These are phyloP conservation scores for Cladosporium sp. DNA, from an alignment of 2,329 filamentous ascomycete species.

Conservation along the genomic window DNA sequence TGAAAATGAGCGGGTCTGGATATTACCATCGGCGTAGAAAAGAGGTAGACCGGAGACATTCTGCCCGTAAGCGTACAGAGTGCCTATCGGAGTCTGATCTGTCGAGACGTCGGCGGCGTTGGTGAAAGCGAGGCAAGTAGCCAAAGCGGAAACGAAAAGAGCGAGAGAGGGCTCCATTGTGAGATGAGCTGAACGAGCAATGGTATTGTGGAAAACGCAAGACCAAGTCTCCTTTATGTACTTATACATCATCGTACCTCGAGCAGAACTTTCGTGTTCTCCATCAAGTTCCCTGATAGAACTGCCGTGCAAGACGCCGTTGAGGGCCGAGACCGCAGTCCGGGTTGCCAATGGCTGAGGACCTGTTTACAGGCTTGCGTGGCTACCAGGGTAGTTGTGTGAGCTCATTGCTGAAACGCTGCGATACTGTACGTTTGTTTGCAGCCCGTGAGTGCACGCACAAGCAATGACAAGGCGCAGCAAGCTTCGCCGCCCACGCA, in stretches of 20 bases:
- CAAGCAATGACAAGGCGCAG: not conserved
- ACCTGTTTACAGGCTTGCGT: not conserved
- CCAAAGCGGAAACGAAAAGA: not conserved
- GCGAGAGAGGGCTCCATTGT: not conserved
- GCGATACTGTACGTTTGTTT: too few species aligned
- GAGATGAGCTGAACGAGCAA: too few species aligned
- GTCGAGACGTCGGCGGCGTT: not conserved
- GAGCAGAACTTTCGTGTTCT: too few species aligned
- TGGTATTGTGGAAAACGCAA: too few species aligned
- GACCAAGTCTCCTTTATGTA: too few species aligned
- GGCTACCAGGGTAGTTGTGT: not conserved
- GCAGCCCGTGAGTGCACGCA: not conserved
- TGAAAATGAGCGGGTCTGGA: not conserved
- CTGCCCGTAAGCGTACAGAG: conserved; percentile 19
- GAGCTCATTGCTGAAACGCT: too few species aligned
- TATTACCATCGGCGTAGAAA: conserved; percentile 18
- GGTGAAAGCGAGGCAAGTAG: not conserved
- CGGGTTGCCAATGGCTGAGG: too few species aligned
- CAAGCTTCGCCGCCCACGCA: conserved; percentile 1
- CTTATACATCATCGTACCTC: too few species aligned
- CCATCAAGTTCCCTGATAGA: too few species aligned
- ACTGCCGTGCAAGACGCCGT: too few species aligned
- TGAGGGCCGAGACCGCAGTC: too few species aligned
- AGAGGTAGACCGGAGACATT: conserved; percentile 19
- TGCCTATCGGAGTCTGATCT: not conserved